phyloP scores from a whole-genome alignment of 2,329 filamentous ascomycete species.

The Monilinia vaccinii-corymbosi region DNA sequence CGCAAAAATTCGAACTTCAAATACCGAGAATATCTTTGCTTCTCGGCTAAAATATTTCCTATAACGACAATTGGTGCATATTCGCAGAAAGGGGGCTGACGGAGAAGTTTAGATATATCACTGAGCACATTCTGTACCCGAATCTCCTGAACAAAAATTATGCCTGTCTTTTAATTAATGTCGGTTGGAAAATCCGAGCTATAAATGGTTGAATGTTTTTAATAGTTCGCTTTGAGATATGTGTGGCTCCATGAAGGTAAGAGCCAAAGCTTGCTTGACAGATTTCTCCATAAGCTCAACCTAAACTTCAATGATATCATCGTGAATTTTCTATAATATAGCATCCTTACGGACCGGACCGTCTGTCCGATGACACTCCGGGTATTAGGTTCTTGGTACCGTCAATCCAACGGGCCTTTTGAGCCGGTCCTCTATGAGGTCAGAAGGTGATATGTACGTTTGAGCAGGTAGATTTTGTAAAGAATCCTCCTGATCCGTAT shows the following conservation, averaged over 20 bases:
- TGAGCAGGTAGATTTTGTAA: background rate
- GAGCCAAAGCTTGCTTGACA: background rate
- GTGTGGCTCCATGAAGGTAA: background rate
- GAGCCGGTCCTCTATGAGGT: background rate
- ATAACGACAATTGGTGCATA: background rate
- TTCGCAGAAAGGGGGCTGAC: background rate
- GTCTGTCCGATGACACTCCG: background rate
- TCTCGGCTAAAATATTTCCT: background rate
- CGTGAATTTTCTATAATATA: too few relatives aligned
- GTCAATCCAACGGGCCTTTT: constrained; percentile 2
- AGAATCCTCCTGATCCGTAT: background rate
- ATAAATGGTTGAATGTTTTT: background rate
- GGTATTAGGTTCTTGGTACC: constrained; percentile 1
- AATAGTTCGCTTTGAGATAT: background rate
- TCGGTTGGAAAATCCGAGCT: background rate
- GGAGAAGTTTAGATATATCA: background rate
- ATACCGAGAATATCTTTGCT: background rate
- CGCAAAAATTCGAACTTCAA: background rate
- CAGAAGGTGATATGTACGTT: background rate
- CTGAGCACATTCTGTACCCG: background rate
- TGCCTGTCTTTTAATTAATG: background rate
- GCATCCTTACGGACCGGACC: background rate
- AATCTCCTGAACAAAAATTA: background rate
- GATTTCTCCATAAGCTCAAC: background rate
- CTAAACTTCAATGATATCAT: background rate